Evolutionary conservation across 2,329 filamentous ascomycete species (phyloP), one percentile per base, ranked within the genome.

Genomic region (Orbilia quercus): DNA sequence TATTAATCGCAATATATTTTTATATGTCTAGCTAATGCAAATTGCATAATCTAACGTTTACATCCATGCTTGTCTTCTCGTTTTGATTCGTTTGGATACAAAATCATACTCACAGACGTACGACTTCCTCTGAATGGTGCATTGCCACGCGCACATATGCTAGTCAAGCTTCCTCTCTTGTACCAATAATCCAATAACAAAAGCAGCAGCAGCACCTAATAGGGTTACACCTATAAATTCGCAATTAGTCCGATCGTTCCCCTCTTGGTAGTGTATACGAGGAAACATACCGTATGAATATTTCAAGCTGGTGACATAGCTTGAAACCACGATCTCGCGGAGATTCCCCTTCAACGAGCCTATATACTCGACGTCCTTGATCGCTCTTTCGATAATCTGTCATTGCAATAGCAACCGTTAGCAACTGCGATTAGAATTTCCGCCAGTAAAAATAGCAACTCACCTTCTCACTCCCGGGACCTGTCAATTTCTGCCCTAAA

Each of bases 271-370:
- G 1, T 20, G 22, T 25, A 36, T 34, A n/a, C 25, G 18, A 54
- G 34, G 18, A 2, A 5, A 20, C 58, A 44, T 53, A 73, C 69
- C 47, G 20, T 73, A 73, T 5, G 69, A 60, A n/a, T 66, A 66
- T 48, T 66, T 73, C 22, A 73, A 66, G 20, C 69, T 73, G 2
- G 54, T 66, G 14, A 66, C 60, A 38, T 73, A 66, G 22, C 69
- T 62, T 11, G 54, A 66, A 7, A 73, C 69, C 0, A 66, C 69
- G 5, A 65, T 60, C 7, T 73, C 48, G 14, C 67, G 38, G 6
- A 53, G 11, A 0, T 59, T 23, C 1, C 67, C 59, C 11, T 51
- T 55, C n/a, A 73, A 16, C 2, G 31, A 59, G 1, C 67, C 51
- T 36, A 73, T 65, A 28, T 60, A 73, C 11, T 55, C 53, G 16